Evolutionary conservation across 371 early-diverging fungal species (phyloP).

Genomic region (Coemansia sp.): DNA sequence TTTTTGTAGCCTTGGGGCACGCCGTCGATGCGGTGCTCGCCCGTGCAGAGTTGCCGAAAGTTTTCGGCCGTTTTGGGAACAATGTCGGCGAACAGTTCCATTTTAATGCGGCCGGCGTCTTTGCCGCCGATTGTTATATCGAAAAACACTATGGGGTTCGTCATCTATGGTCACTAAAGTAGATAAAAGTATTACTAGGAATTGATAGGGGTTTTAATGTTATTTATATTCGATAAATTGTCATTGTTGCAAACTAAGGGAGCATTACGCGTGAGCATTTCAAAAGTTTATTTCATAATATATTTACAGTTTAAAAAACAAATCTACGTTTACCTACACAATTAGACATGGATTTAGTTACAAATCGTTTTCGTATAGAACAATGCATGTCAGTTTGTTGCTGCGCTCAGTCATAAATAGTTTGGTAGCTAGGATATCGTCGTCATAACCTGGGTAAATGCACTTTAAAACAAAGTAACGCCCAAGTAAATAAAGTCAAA

Average conservation of each 20-base stretch:
- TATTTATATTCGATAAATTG: too few relatives aligned
- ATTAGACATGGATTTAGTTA: too few relatives aligned
- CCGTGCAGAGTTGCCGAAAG: slow-evolving; percentile 95
- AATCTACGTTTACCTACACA: too few relatives aligned
- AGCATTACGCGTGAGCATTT: too few relatives aligned
- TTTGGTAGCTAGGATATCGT: slow-evolving; percentile 7
- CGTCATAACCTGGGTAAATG: not conserved
- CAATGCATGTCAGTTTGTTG: not conserved
- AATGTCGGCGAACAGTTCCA: slow-evolving; percentile 82
- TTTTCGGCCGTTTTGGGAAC: slow-evolving; percentile 98
- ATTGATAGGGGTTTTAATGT: too few relatives aligned
- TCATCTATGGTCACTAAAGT: slow-evolving; percentile 15
- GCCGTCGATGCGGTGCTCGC: slow-evolving; percentile 59
- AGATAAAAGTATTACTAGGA: too few relatives aligned
- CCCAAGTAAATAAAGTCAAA: slow-evolving; percentile 9
- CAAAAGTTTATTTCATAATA: too few relatives aligned
- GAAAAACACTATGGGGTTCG: slow-evolving; percentile 61
- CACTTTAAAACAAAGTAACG: slow-evolving; percentile 6
- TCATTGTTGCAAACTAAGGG: too few relatives aligned
- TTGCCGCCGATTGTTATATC: slow-evolving; percentile 80
- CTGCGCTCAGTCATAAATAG: not conserved
- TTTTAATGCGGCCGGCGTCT: slow-evolving; percentile 81
- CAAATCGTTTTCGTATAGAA: too few relatives aligned
- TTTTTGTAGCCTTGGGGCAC: slow-evolving; percentile 70
- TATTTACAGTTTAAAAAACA: too few relatives aligned